phyloP scores from a whole-genome alignment of 2,329 filamentous ascomycete genomes.

The Zasmidium angulare region DNA sequence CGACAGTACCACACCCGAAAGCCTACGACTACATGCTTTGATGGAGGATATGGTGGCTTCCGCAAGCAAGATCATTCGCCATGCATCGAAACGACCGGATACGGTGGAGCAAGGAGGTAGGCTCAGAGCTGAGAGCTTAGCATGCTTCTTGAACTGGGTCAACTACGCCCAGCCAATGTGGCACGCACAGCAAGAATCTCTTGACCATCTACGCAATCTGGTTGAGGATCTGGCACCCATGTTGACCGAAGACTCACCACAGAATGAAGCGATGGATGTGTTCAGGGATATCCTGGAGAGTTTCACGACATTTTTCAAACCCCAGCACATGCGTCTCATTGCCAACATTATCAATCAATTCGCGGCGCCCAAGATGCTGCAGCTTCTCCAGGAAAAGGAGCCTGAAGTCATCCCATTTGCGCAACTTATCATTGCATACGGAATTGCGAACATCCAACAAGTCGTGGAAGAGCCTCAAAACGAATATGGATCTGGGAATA shows the following conservation, averaged over 20 bases:
- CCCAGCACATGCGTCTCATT: constrained; percentile 58
- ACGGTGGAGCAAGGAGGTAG: constrained; percentile 3
- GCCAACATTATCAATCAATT: constrained; percentile 60
- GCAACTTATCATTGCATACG: constrained; percentile 67
- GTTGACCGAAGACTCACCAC: constrained; percentile 58
- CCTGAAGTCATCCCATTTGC: constrained; percentile 60
- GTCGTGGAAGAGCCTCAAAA: constrained; percentile 56
- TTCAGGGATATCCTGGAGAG: constrained; percentile 65
- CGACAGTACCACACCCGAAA: constrained; percentile 42
- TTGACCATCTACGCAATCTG: constrained; percentile 60
- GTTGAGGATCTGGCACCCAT: constrained; percentile 61
- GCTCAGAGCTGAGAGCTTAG: constrained; percentile 31
- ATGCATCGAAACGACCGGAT: constrained; percentile 13
- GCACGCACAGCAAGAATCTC: constrained; percentile 54
- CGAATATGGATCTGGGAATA: constrained; percentile 50
- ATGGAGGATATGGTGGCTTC: constrained; percentile 55
- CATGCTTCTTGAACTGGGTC: constrained; percentile 60
- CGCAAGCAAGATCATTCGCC: constrained; percentile 48
- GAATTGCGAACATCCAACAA: constrained; percentile 62
- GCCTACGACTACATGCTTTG: constrained; percentile 35
- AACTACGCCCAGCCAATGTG: constrained; percentile 68
- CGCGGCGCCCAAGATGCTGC: constrained; percentile 48
- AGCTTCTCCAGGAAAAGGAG: constrained; percentile 58
- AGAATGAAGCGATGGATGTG: constrained; percentile 62
- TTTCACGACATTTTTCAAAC: constrained; percentile 62